These are phyloP conservation scores for Xylaria cubensis DNA, from an alignment of 495 filamentous ascomycete species.

Conservation along the genomic window DNA sequence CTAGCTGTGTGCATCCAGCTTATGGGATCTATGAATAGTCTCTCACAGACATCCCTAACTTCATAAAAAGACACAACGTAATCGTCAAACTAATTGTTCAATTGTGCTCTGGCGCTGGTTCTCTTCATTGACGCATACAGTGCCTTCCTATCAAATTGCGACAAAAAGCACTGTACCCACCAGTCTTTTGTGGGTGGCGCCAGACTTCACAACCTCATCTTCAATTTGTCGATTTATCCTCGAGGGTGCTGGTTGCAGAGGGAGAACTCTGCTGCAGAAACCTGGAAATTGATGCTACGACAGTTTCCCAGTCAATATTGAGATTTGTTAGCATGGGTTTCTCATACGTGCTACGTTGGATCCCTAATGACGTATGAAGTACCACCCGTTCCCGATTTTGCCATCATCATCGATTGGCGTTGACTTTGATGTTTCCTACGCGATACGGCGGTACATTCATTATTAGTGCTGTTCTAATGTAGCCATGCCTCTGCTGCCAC, in stretches of 20 bases:
- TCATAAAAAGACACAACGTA: neutral
- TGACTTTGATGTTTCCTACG: neutral
- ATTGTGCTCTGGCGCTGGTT: neutral
- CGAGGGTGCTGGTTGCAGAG: neutral
- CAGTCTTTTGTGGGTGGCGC: neutral
- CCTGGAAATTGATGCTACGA: neutral
- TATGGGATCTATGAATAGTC: neutral
- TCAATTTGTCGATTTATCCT: neutral
- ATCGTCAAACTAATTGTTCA: neutral
- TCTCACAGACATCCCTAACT: neutral
- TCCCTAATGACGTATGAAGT: neutral
- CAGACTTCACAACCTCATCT: neutral
- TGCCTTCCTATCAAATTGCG: neutral
- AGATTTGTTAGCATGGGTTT: neutral
- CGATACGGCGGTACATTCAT: neutral
- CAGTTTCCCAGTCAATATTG: neutral
- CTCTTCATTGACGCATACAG: neutral
- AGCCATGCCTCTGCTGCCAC: constrained; percentile 4
- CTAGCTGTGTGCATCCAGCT: neutral
- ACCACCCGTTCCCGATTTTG: neutral
- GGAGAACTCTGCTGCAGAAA: neutral
- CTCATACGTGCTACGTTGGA: neutral
- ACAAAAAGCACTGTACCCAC: neutral
- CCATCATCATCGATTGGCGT: neutral
- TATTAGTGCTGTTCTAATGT: neutral